Conservation (phyloP, 768 basidiomycete species). For the Suillus cothurnatus region DNA sequence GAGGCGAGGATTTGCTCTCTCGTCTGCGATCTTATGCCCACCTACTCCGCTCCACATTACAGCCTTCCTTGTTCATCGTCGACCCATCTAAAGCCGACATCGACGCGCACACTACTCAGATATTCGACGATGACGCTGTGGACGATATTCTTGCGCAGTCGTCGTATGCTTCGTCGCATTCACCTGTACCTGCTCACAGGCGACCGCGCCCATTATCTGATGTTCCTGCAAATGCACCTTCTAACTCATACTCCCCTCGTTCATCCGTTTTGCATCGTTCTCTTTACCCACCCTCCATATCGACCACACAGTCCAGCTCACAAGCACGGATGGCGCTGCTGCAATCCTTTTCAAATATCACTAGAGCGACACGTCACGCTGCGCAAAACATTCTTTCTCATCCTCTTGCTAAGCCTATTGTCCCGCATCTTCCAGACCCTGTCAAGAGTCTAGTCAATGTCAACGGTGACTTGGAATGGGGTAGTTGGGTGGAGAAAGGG, state of each 20-base stretch:
- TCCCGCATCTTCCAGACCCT: slow-evolving; percentile 95
- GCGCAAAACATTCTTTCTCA: slow-evolving; percentile 95
- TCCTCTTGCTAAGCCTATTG: slow-evolving; percentile 92
- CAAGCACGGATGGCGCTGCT: slow-evolving; percentile 82
- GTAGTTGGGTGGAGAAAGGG: slow-evolving; percentile 90
- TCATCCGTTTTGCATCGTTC: slow-evolving; percentile 84
- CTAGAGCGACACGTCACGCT: slow-evolving; percentile 88
- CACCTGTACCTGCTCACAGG: slow-evolving; percentile 82
- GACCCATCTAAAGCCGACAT: slow-evolving; percentile 94
- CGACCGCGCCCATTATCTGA: slow-evolving; percentile 66
- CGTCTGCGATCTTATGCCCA: slow-evolving; percentile 78
- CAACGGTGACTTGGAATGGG: slow-evolving; percentile 91
- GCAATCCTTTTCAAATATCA: slow-evolving; percentile 94
- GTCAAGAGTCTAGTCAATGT: slow-evolving; percentile 89
- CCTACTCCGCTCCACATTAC: slow-evolving; percentile 82
- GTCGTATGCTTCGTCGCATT: slow-evolving; percentile 73
- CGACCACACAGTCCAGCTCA: slow-evolving; percentile 55
- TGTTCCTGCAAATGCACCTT: slow-evolving; percentile 24
- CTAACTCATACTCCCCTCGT: slow-evolving; percentile 63
- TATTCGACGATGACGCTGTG: slow-evolving; percentile 86
- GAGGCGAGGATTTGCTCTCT: slow-evolving; percentile 83
- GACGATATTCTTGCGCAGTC: slow-evolving; percentile 85
- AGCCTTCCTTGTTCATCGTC: slow-evolving; percentile 84
- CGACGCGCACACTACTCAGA: slow-evolving; percentile 83
- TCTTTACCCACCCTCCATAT: slow-evolving; percentile 54